phyloP scores from a whole-genome alignment of 2,329 filamentous ascomycete genomes.

The Colletotrichum somersetense region DNA sequence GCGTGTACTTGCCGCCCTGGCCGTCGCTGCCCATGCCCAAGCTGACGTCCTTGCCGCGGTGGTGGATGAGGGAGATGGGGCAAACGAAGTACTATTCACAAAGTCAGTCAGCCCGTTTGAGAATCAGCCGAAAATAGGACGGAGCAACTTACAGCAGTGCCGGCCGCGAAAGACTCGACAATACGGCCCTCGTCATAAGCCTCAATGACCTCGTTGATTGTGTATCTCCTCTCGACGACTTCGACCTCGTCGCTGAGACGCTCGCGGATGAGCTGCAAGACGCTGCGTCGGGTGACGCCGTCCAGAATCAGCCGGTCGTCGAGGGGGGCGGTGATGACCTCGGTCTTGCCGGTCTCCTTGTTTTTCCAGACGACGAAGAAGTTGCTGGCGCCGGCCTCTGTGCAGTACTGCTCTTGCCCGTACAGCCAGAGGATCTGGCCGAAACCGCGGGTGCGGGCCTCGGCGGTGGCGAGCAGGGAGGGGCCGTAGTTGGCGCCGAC shows the following conservation, averaged over 20 bases:
- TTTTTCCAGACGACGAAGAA: constrained; percentile 88
- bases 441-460: constrained; percentile 80
- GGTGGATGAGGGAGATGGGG: constrained; percentile 76
- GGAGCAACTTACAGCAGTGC: constrained; percentile 78
- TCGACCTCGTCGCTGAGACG: constrained; percentile 72
- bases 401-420: constrained; percentile 80
- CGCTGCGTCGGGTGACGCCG: constrained; percentile 86
- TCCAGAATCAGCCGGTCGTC: constrained; percentile 88
- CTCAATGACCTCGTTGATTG: constrained; percentile 80
- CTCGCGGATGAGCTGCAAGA: constrained; percentile 78
- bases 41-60: constrained; percentile 72
- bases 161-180: constrained; percentile 86
- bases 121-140: not conserved
- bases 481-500: constrained; percentile 95
- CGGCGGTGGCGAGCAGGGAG: constrained; percentile 80
- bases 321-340: constrained; percentile 87
- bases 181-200: constrained; percentile 81
- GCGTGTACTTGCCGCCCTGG: constrained; percentile 67
- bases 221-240: constrained; percentile 85
- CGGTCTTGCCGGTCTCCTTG: constrained; percentile 68
- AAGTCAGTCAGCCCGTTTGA: constrained; percentile 39
- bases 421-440: constrained; percentile 97
- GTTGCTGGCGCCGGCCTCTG: constrained; percentile 92
- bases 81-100: constrained; percentile 74
- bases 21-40: constrained; percentile 70